These are phyloP conservation scores for Colletotrichum costaricense DNA, from an alignment of 2,329 filamentous ascomycete species.

Conservation along the genomic window DNA sequence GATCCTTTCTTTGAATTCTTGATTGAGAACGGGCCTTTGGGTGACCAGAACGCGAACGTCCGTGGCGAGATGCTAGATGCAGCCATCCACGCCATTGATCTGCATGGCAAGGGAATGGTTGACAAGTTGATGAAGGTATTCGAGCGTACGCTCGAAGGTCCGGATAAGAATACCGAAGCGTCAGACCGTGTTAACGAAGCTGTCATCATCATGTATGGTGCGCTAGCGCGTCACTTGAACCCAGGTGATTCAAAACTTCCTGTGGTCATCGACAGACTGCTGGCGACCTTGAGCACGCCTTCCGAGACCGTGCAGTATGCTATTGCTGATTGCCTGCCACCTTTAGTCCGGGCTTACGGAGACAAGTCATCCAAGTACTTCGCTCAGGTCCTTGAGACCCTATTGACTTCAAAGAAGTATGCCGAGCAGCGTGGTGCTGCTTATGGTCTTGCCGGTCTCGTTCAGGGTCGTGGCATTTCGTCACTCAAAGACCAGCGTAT, in stretches of 20 bases:
- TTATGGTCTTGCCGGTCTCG: slow-evolving; percentile 91
- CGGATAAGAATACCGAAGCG: slow-evolving; percentile 83
- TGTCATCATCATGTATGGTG: slow-evolving; percentile 97
- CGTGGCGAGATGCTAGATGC: slow-evolving; percentile 93
- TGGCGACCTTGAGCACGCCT: slow-evolving; percentile 90
- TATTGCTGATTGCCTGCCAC: slow-evolving; percentile 92
- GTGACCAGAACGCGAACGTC: slow-evolving; percentile 81
- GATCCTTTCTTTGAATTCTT: slow-evolving; percentile 86
- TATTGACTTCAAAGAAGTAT: slow-evolving; percentile 91
- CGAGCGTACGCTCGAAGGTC: slow-evolving; percentile 86
- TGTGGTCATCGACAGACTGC: slow-evolving; percentile 85
- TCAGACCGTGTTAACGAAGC: slow-evolving; percentile 95
- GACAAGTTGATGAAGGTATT: slow-evolving; percentile 94
- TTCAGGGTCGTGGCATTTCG: slow-evolving; percentile 87
- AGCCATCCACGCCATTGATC: slow-evolving; percentile 82
- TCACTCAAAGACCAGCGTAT: slow-evolving; percentile 88
- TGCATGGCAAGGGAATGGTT: slow-evolving; percentile 83
- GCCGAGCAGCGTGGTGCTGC: slow-evolving; percentile 93
- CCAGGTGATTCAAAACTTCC: slow-evolving; percentile 89
- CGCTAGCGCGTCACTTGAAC: slow-evolving; percentile 87
- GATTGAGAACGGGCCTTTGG: slow-evolving; percentile 87
- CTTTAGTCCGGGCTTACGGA: slow-evolving; percentile 84
- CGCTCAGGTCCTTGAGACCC: slow-evolving; percentile 80
- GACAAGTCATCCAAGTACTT: slow-evolving; percentile 85
- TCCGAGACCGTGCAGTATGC: slow-evolving; percentile 98